Evolutionary conservation across 2,329 filamentous ascomycete genomes (phyloP).

Genomic region (Pleoardoris graminearum): DNA sequence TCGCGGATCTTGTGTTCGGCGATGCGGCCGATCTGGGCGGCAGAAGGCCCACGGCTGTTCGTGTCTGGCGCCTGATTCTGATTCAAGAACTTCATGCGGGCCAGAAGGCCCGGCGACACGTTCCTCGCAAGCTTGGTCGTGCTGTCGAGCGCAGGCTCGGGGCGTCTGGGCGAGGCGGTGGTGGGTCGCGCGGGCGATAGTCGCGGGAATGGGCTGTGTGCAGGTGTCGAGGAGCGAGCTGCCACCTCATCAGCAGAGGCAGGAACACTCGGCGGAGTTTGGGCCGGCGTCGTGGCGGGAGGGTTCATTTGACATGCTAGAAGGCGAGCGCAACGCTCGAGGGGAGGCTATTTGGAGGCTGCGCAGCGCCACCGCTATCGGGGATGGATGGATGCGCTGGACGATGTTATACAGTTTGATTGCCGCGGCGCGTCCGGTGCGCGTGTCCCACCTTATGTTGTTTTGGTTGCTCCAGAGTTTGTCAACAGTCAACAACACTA

Average conservation of each 20-base stretch:
- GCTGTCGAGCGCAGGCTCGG: conserved; percentile 23
- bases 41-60: conserved; percentile 18
- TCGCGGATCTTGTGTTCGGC: conserved; percentile 70
- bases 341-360: not conserved
- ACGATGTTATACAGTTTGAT: conserved; percentile 9
- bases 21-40: conserved; percentile 64
- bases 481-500: conserved; percentile 5
- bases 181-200: conserved; percentile 10
- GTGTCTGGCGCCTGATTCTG: conserved; percentile 38
- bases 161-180: conserved; percentile 19
- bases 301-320: not conserved
- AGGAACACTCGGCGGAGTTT: conserved; percentile 11
- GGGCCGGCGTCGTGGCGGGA: conserved; percentile 12
- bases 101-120: conserved; percentile 49
- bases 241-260: conserved; percentile 18
- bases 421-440: conserved; percentile 2
- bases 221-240: conserved; percentile 7
- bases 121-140: conserved; percentile 43
- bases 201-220: conserved; percentile 3
- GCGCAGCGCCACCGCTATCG: not conserved
- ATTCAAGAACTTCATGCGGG: conserved; percentile 51
- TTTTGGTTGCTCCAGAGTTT: not conserved
- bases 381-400: conserved; percentile 4
- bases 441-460: conserved; percentile 4
- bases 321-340: conserved; percentile 1